phyloP scores from a whole-genome alignment of 2,329 filamentous ascomycete species.

The Lachnellula occidentalis region DNA sequence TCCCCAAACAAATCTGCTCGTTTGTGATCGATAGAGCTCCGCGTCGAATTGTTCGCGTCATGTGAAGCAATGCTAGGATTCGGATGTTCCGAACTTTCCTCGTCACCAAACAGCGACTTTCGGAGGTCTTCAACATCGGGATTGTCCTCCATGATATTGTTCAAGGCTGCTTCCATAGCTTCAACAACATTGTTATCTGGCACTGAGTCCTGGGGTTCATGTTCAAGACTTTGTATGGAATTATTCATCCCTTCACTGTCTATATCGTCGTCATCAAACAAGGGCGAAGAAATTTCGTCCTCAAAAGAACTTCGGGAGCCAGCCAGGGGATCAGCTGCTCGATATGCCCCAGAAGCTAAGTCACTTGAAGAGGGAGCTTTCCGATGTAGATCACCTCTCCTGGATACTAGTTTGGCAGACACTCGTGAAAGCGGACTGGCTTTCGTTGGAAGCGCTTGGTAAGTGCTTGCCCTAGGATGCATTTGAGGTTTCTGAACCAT shows the following conservation, averaged over 20 bases:
- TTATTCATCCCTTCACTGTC: conserved; percentile 65
- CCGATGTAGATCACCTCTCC: conserved; percentile 49
- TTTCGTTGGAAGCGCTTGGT: conserved; percentile 35
- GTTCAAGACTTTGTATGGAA: conserved; percentile 75
- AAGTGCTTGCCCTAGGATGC: conserved; percentile 18
- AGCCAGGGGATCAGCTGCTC: conserved; percentile 29
- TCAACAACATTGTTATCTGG: conserved; percentile 79
- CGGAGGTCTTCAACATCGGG: conserved; percentile 60
- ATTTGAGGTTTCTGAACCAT: conserved; percentile 28
- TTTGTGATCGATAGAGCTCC: conserved; percentile 55
- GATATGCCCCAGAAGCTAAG: conserved; percentile 42
- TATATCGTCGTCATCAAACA: conserved; percentile 79
- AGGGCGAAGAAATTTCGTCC: conserved; percentile 46
- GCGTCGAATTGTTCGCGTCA: conserved; percentile 54
- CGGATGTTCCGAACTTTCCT: conserved; percentile 36
- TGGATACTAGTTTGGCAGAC: conserved; percentile 40
- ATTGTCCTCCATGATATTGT: conserved; percentile 82
- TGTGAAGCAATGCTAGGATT: conserved; percentile 45
- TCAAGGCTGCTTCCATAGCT: conserved; percentile 87
- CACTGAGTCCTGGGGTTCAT: conserved; percentile 53
- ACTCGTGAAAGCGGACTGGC: conserved; percentile 42
- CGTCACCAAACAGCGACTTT: conserved; percentile 60
- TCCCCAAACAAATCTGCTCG: conserved; percentile 40
- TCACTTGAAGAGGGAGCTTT: conserved; percentile 58
- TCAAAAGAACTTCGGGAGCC: conserved; percentile 65